These are phyloP conservation scores for Inga laurina DNA, from an alignment of 306 rosid species.

Conservation along the genomic window DNA sequence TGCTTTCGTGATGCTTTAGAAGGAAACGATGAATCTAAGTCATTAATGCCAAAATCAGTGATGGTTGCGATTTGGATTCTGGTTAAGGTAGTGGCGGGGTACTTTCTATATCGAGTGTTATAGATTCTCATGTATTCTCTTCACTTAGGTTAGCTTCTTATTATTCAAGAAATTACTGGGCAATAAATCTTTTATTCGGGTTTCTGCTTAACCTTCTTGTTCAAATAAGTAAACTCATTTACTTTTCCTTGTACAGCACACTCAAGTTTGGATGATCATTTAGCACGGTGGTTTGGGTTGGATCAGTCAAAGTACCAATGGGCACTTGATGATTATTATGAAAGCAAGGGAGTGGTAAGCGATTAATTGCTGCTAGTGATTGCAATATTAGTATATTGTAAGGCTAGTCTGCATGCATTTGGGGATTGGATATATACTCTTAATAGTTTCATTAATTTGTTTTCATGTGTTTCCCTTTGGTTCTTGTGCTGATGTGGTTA, in stretches of 20 bases:
- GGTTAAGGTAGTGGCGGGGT: not conserved
- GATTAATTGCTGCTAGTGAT: slow-evolving; percentile 25
- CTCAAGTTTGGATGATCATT: slow-evolving; percentile 92
- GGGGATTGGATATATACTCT: not conserved
- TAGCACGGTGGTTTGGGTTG: slow-evolving; percentile 98
- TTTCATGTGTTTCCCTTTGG: slow-evolving; percentile 17
- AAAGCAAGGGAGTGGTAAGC: slow-evolving; percentile 91
- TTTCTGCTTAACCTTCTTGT: not conserved
- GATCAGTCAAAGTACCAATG: slow-evolving; percentile 98
- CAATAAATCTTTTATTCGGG: not conserved
- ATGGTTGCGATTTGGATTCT: slow-evolving; percentile 11
- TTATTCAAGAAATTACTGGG: slow-evolving; percentile 3
- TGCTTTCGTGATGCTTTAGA: not conserved
- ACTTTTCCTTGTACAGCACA: slow-evolving; percentile 59
- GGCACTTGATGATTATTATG: slow-evolving; percentile 96
- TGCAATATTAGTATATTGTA: slow-evolving; percentile 8
- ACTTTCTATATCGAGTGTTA: slow-evolving; percentile 7
- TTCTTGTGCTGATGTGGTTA: slow-evolving; percentile 11
- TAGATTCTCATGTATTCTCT: not conserved
- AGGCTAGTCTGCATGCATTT: not conserved
- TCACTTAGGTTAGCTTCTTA: not conserved
- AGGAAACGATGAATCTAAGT: not conserved
- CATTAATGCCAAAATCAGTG: not conserved
- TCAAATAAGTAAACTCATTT: not conserved
- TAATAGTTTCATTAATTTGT: not conserved